A percentile compares a stretch with the other conserved stretches of the same genome.
phyloP scores from a whole-genome alignment of 2,329 filamentous ascomycete species.

The Sporothrix mexicana region DNA sequence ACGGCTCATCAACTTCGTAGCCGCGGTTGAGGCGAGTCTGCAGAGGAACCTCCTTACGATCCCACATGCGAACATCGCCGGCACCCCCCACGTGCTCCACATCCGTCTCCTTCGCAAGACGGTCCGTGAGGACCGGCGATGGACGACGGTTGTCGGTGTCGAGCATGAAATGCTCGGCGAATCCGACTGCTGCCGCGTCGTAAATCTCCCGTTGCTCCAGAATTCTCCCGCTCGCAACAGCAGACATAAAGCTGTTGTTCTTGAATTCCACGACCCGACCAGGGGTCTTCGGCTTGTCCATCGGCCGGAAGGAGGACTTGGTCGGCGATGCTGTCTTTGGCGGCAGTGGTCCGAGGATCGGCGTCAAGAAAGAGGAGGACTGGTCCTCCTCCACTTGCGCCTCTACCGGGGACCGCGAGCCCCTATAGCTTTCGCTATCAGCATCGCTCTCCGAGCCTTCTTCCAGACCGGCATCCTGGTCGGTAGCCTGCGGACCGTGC shows the following conservation, averaged over 20 bases:
- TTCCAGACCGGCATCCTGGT: no score
- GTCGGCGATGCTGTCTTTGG: conserved; percentile 59
- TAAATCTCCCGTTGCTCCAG: neutral
- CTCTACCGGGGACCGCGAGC: neutral
- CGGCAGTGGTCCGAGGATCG: conserved; percentile 56
- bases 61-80: conserved; percentile 30
- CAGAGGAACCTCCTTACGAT: conserved; percentile 16
- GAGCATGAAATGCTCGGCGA: conserved; percentile 36
- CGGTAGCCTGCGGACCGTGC: no score
- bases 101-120: conserved; percentile 12
- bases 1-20: conserved; percentile 31
- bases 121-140: neutral
- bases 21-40: neutral
- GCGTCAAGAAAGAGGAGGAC: conserved; percentile 48
- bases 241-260: conserved; percentile 53
- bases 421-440: no score
- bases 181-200: conserved; percentile 15
- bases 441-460: no score
- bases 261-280: conserved; percentile 64
- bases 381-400: conserved; percentile 41
- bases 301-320: conserved; percentile 64
- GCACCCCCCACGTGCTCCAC: conserved; percentile 1
- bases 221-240: conserved; percentile 48
- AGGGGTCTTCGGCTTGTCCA: conserved; percentile 62
- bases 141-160: conserved; percentile 33